These are phyloP conservation scores for Nannizzia gypsea DNA, from an alignment of 2,329 filamentous ascomycete genomes.

Conservation along the genomic window DNA sequence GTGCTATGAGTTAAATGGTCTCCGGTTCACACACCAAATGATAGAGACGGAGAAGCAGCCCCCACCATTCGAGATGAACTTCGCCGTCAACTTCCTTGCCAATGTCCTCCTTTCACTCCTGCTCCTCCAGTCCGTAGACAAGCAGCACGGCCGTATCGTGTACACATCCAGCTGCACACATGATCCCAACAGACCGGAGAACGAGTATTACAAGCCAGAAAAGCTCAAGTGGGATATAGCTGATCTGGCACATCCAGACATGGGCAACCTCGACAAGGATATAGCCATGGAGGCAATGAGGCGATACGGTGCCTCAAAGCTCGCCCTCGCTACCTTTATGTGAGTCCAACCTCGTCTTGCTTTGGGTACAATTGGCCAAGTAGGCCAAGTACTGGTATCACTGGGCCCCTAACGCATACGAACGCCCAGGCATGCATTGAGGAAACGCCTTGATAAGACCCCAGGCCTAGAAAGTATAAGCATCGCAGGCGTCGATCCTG, in stretches of 20 bases:
- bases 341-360: no score
- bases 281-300: background rate
- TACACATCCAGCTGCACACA: slow-evolving; percentile 2
- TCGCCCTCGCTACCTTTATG: background rate
- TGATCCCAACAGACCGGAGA: background rate
- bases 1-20: background rate
- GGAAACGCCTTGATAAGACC: background rate
- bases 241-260: background rate
- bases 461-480: background rate
- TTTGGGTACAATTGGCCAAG: background rate
- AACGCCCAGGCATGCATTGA: background rate
- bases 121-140: background rate
- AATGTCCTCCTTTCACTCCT: background rate
- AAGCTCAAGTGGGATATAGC: background rate
- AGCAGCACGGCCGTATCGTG: background rate
- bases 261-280: background rate
- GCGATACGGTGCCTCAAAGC: slow-evolving; percentile 2
- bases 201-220: background rate
- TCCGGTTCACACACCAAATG: background rate
- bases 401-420: background rate
- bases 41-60: background rate
- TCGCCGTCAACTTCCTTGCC: background rate
- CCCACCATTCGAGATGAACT: background rate
- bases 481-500: background rate
- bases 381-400: background rate